phyloP scores from a whole-genome alignment of 2,329 filamentous ascomycete genomes.

The Aspergillus alliaceus region DNA sequence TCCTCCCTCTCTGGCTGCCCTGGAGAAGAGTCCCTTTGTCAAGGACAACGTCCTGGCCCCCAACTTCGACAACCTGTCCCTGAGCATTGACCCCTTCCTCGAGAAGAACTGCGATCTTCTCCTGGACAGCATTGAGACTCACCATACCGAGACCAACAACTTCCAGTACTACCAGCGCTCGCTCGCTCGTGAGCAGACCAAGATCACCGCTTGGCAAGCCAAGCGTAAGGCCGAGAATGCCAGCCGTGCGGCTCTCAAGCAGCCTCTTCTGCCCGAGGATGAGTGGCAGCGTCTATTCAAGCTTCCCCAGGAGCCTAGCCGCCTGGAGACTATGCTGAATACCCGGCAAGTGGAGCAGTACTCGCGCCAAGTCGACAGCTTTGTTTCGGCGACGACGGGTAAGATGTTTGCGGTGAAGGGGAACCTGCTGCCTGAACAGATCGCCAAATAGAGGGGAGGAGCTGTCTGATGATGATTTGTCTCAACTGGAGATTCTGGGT shows the following conservation, averaged over 20 bases:
- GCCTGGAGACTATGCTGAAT: slow-evolving; percentile 91
- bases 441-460: slow-evolving; percentile 33
- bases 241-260: slow-evolving; percentile 79
- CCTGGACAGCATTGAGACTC: slow-evolving; percentile 93
- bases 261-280: slow-evolving; percentile 85
- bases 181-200: slow-evolving; percentile 87
- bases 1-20: slow-evolving; percentile 75
- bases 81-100: slow-evolving; percentile 94
- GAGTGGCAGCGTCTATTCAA: slow-evolving; percentile 99
- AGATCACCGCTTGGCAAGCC: slow-evolving; percentile 93
- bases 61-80: slow-evolving; percentile 84
- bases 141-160: slow-evolving; percentile 99
- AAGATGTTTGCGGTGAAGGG: slow-evolving; percentile 98
- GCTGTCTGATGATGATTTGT: slow-evolving; percentile 20
- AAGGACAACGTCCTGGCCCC: slow-evolving; percentile 71
- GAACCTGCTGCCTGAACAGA: slow-evolving; percentile 61
- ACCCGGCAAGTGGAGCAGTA: slow-evolving; percentile 97
- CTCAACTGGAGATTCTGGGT: slow-evolving; percentile 30
- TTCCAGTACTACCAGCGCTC: slow-evolving; percentile 97
- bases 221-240: slow-evolving; percentile 98
- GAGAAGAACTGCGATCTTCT: slow-evolving; percentile 98
- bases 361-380: slow-evolving; percentile 93
- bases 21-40: slow-evolving; percentile 63
- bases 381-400: slow-evolving; percentile 83
- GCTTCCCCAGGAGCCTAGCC: slow-evolving; percentile 89